A percentile compares a stretch with the other conserved stretches of the same genome.
Evolutionary conservation across 352 stramenopile species (phyloP).

Genomic region (Pythium rishiriense): DNA sequence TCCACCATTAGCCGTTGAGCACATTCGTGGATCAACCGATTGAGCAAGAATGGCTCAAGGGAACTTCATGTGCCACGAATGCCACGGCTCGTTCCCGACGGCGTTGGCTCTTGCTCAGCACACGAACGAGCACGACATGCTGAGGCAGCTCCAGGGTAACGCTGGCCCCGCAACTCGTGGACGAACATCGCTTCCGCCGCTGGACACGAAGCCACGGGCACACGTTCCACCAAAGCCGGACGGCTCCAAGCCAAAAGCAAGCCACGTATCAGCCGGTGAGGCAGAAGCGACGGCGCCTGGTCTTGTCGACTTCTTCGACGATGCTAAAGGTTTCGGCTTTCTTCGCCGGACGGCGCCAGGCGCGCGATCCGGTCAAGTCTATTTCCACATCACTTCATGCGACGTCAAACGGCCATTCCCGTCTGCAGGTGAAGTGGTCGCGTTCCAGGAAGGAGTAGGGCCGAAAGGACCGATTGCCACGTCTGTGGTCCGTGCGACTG

Average conservation of each 20-base stretch:
- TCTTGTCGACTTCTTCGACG: neutral
- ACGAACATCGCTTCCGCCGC: neutral
- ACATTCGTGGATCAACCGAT: neutral
- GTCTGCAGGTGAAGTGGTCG: neutral
- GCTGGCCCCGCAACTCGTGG: neutral
- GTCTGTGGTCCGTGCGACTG: neutral
- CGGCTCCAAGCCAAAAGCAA: neutral
- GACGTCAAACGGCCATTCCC: neutral
- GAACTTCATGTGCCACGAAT: neutral
- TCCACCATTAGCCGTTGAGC: neutral
- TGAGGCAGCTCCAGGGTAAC: neutral
- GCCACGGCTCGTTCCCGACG: neutral
- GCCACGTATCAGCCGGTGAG: neutral
- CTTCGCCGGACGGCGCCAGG: neutral
- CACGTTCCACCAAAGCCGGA: neutral
- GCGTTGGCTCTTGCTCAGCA: neutral
- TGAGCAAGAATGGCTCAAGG: neutral
- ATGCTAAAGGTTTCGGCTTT: constrained; percentile 6
- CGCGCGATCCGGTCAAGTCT: neutral
- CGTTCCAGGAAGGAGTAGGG: neutral
- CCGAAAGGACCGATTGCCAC: constrained; percentile 1
- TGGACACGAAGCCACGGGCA: neutral
- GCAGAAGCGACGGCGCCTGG: neutral
- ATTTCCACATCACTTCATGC: constrained; percentile 8
- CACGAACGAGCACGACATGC: constrained; percentile 1